Base-by-base conservation (phyloP, 768 basidiomycete species). In the Russula virescens region DNA sequence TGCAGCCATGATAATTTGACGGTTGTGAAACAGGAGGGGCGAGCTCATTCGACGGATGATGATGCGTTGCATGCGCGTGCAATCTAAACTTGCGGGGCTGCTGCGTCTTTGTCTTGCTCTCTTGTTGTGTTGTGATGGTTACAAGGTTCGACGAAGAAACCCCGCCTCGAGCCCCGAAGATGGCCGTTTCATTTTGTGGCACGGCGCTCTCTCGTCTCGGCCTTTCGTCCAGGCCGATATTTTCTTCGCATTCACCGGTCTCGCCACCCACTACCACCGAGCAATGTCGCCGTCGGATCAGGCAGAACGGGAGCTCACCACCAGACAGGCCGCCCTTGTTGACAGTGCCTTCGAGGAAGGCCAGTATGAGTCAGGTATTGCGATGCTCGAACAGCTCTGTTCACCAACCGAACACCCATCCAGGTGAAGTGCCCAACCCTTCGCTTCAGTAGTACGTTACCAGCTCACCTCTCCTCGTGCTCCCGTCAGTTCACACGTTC, bases 271-370 rank as follows among this genome's bases (percentile, higher is more conserved):
- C 13, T 11, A 38, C 13, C 6, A 9, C 5, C 13, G 13, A 38
- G 13, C 38, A 14, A 55, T 50, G 49, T 45, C 57, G 35, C 50
- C 18, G 47, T 35, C 60, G 1, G 55, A 55, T n/a, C 11, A 43
- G 34, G 57, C 28, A n/a, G 57, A 63, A 58, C 60, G 55, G n/a
- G 61, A 61, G 18, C 14, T 66, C 18, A 52, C 65, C 0, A 58
- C 49, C 9, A 61, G 57, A 23, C 64, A 65, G 49, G 61, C 55
- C 18, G 79, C 77, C 38, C 74, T 88, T 5, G 86, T 90, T 21
- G 87, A 91, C 69, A 84, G 79, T 57, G 85, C 85, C 62, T 82
- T 91, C 21, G 89, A 91, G 68, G 89, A 91, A 71, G 83, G 84
- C 19, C 87, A 89, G 61, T 89, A 87, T 65, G 84, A 88, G 67